Evolutionary conservation across 106 monocot genomes (phyloP).

Genomic region (Gastrodia elata): DNA sequence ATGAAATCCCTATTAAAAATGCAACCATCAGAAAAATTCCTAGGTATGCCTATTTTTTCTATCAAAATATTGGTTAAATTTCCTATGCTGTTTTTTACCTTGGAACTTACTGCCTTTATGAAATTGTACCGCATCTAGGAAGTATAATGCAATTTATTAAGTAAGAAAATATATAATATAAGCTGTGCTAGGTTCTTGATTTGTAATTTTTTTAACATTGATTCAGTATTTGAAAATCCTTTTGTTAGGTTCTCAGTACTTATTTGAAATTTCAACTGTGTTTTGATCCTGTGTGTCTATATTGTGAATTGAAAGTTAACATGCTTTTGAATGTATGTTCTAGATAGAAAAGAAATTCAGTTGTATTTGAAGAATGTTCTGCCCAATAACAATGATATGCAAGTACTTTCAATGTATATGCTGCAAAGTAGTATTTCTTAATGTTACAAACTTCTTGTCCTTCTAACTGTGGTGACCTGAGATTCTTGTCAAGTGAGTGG

Average conservation of each 20-base stretch:
- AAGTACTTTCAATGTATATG: no score
- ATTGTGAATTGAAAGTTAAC: not conserved
- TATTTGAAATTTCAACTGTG: not conserved
- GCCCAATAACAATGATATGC: no score
- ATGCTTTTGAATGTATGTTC: not conserved
- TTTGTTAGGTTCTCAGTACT: not conserved
- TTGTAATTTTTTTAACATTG: not conserved
- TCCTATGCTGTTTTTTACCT: not conserved
- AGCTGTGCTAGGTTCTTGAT: not conserved
- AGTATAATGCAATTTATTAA: not conserved
- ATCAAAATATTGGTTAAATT: not conserved
- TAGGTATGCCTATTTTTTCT: slow-evolving; percentile 38
- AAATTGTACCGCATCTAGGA: not conserved
- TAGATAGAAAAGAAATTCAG: not conserved
- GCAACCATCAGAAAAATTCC: slow-evolving; percentile 96
- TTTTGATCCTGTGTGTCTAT: not conserved
- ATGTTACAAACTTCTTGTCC: no score
- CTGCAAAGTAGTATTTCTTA: not conserved
- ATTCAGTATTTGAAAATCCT: not conserved
- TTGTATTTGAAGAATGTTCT: no score
- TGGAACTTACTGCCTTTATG: not conserved
- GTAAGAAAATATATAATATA: no score
- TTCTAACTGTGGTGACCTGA: no score
- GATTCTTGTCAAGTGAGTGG: no score
- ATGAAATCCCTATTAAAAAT: slow-evolving; percentile 82